phyloP scores from a whole-genome alignment of 441 rosid genomes.

The Populus hybrid region DNA sequence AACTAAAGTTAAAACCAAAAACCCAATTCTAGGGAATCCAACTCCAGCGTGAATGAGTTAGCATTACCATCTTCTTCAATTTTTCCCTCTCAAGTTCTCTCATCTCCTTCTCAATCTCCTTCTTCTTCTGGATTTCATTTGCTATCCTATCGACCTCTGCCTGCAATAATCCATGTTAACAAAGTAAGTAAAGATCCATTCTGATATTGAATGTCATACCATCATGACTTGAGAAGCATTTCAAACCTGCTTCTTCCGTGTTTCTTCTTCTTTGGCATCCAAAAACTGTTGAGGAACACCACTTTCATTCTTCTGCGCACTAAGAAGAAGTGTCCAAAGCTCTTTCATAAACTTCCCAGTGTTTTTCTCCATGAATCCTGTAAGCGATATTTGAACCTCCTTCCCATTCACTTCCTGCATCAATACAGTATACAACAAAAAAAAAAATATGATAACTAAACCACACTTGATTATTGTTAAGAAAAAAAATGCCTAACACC shows the following conservation, averaged over 20 bases:
- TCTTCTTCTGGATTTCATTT: conserved; percentile 64
- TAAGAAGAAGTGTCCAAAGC: conserved; percentile 89
- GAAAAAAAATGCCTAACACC: neutral
- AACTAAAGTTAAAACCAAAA: conserved; percentile 64
- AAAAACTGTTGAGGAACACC: conserved; percentile 93
- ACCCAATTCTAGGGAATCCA: conserved; percentile 38
- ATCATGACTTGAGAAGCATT: neutral
- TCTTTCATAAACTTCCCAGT: conserved; percentile 97
- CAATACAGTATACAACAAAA: neutral
- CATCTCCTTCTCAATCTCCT: conserved; percentile 62
- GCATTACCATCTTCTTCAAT: conserved; percentile 73
- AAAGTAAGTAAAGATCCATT: conserved; percentile 11
- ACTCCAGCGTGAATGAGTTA: conserved; percentile 67
- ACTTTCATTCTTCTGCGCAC: conserved; percentile 84
- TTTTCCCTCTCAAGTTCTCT: conserved; percentile 53
- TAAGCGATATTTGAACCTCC: conserved; percentile 82
- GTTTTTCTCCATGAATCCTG: conserved; percentile 99
- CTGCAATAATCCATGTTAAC: conserved; percentile 37
- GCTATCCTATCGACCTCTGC: conserved; percentile 57
- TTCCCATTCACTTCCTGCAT: conserved; percentile 87
- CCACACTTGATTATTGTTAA: neutral
- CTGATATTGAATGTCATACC: neutral
- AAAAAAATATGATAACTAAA: conserved; percentile 2
- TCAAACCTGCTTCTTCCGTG: conserved; percentile 68
- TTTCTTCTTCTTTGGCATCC: conserved; percentile 87